Evolutionary conservation across 148 eudicot species (phyloP), one percentile per base, ranked within the genome.

Genomic region (Pouteria glomerata): DNA sequence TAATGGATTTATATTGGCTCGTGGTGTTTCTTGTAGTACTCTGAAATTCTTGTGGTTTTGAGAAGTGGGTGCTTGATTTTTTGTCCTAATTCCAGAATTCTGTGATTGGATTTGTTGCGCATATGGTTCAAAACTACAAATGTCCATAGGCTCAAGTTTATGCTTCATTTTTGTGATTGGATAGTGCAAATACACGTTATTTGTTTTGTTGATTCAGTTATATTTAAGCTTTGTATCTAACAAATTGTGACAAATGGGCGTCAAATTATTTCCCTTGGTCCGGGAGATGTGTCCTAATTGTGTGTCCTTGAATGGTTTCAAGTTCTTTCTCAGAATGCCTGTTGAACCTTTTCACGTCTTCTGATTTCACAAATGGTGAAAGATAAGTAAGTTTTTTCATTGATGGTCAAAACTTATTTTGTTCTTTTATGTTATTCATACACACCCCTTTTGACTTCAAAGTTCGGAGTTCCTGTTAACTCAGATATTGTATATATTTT

Each of bases 31-130:
- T 34, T 39, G 39, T 39, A 11, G 6, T 23, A 21, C 31, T 63
- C 67, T 39, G 50, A 63, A 63, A 35, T 21, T 37, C 15, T 61
- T 35, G 29, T 23, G 51, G 67, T 23, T 39, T 41, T 63, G 51
- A 63, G 34, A 12, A 3, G n/a, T 24, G 31, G 34, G 48, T 6
- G 1, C 34, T 42, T 24, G 68, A 42, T 63, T 39, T 3, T 63
- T 13, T 44, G 52, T 42, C 68, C 26, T 64, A 44, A 26, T 64
- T 66, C 66, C 56, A 45, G 55, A 47, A 30, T 48, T 41, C 27
- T 47, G 8, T 47, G 39, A 18, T 30, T 45, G 56, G 26, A 47
- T 66, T 34, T 65, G 6, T 27, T 26, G 23, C n/a, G 8, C 2
- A 6, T 27, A 45, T 41, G 24, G 39, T 29, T 29, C 53, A 64